Evolutionary conservation across 768 basidiomycete genomes (phyloP).

Genomic region (Suillus variegatus): DNA sequence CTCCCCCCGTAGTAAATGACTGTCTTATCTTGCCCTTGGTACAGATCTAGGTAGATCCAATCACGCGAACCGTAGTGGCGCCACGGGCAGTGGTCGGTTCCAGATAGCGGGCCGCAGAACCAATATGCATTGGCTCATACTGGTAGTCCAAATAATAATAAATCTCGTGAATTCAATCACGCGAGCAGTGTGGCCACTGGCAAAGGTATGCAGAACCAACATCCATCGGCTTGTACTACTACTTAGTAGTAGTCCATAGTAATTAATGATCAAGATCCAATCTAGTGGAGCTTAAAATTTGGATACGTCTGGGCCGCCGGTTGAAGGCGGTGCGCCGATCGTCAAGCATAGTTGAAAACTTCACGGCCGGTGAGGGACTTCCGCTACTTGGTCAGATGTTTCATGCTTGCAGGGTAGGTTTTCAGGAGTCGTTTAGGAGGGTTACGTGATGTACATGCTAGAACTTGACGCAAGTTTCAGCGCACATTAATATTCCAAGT

Average conservation of each 20-base stretch:
- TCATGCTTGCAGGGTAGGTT: not conserved
- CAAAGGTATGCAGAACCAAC: no score
- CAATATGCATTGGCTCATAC: not conserved
- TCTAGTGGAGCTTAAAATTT: not conserved
- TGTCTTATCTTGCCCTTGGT: not conserved
- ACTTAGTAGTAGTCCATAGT: not conserved
- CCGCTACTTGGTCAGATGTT: not conserved
- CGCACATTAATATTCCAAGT: not conserved
- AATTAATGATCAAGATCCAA: not conserved
- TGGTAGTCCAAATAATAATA: no score
- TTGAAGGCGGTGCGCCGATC: not conserved
- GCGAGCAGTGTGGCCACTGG: no score
- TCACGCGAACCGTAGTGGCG: not conserved
- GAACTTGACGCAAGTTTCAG: not conserved
- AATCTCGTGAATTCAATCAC: no score
- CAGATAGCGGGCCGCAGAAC: not conserved
- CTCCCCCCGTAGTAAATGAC: not conserved
- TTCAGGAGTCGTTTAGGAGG: not conserved
- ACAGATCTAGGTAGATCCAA: not conserved
- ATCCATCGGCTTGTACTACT: no score
- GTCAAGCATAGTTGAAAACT: not conserved
- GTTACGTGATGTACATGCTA: not conserved
- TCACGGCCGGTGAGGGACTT: not conserved
- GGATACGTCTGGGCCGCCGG: not conserved
- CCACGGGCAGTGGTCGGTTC: not conserved